Evolutionary conservation across 352 stramenopile genomes (phyloP), one percentile per base, ranked within the genome.

Genomic region (Globisporangium spinosum): DNA sequence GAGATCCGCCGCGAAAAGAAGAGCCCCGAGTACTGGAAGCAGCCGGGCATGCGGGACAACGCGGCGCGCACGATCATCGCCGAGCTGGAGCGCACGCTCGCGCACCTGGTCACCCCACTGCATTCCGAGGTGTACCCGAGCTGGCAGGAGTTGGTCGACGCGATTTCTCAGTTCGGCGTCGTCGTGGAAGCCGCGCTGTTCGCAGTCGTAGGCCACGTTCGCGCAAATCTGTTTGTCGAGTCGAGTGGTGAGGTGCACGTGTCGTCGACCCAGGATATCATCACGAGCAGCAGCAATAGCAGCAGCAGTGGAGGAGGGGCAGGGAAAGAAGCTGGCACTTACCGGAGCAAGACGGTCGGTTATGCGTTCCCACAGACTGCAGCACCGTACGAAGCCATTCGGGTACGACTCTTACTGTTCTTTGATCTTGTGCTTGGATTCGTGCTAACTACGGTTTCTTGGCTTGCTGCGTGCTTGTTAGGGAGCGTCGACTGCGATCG

Each of bases 191-290:
- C 83, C 7, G 72, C 88, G 34, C 81, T 89, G 15, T 59, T 75
- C 0, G 55, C 74, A 35, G 64, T 80, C 1, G 61, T 81, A 1
- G 77, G 80, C 27, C 73, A 84, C 62, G 70, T 94, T 12, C 85
- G 85, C 2, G 83, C 78, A 7, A 95, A 90, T 51, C 25, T 97
- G 32, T 95, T 97, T 65, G 76, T 97, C 57, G 71, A 89, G 40
- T 90, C 91, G 3, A 74, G 73, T 40, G 86, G 89, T 20, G 71
- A 82, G 0, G 77, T 94, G 38, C 83, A 89, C 58, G 64, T 94
- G 13, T 75, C 87, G 23, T 91, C 82, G 27, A 92, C 87, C 29
- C 81, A 91, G 22, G 82, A 96, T 71, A 62, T 83, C 7, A 38
- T 95, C 34, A 51, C 64, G 55, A 66, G 68, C 49, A 59, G 64